A percentile compares a stretch with the other conserved stretches of the same genome.
phyloP scores from a whole-genome alignment of 2,329 filamentous ascomycete species.

The Fusarium chaquense region DNA sequence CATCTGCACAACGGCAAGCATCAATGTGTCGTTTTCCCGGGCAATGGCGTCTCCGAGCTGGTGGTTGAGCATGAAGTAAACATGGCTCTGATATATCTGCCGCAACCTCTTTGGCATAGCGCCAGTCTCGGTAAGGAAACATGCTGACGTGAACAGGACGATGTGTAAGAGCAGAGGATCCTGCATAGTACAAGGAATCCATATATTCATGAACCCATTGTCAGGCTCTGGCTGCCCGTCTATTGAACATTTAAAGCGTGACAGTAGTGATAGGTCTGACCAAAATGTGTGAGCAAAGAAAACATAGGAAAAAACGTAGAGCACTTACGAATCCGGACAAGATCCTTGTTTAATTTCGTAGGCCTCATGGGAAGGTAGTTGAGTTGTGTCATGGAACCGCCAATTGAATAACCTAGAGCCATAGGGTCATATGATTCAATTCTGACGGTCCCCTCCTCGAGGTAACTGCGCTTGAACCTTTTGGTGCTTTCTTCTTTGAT shows the following conservation, averaged over 20 bases:
- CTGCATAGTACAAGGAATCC: conserved; percentile 61
- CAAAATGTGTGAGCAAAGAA: background rate
- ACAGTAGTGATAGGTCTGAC: conserved; percentile 61
- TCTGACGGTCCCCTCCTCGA: conserved; percentile 47
- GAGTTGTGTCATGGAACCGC: conserved; percentile 52
- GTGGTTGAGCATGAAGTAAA: conserved; percentile 61
- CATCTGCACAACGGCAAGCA: conserved; percentile 63
- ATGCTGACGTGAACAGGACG: conserved; percentile 63
- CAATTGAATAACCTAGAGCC: conserved; percentile 43
- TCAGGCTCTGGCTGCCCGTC: conserved; percentile 61
- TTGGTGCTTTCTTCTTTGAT: conserved; percentile 50
- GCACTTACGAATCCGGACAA: conserved; percentile 61
- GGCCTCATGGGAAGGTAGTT: conserved; percentile 57
- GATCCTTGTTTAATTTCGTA: conserved; percentile 59
- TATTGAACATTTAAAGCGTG: conserved; percentile 63
- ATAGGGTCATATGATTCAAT: conserved; percentile 19
- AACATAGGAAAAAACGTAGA: background rate
- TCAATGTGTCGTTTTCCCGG: conserved; percentile 59
- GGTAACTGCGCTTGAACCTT: conserved; percentile 47
- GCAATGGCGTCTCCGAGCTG: conserved; percentile 55
- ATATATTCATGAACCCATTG: conserved; percentile 61
- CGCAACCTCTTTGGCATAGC: conserved; percentile 59
- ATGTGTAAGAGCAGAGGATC: conserved; percentile 63
- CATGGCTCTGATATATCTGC: conserved; percentile 58
- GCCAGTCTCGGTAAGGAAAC: conserved; percentile 63